Conservation (phyloP, 345 rosid species). For the Sisymbrium irio region DNA sequence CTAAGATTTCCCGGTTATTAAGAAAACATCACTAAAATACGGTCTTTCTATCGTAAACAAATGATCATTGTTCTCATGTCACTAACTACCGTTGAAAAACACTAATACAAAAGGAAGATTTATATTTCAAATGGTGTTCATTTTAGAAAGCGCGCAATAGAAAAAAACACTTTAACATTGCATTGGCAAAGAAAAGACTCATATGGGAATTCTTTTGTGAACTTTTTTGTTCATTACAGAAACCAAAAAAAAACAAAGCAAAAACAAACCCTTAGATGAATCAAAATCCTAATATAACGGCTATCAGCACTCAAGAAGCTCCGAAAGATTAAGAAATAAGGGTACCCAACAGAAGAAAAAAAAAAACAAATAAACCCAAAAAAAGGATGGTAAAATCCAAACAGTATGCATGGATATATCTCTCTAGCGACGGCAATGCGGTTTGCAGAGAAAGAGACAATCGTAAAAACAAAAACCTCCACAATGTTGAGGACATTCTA, state of each 20-base stretch:
- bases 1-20: background rate
- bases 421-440: conserved; percentile 52
- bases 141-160: conserved; percentile 7
- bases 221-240: background rate
- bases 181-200: background rate
- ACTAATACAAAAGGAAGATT: background rate
- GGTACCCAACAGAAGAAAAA: background rate
- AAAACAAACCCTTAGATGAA: background rate
- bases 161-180: background rate
- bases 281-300: background rate
- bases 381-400: background rate
- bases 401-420: background rate
- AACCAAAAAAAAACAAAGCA: background rate
- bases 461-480: conserved; percentile 70
- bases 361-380: background rate
- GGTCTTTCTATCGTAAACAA: background rate
- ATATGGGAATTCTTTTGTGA: background rate
- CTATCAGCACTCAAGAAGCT: background rate
- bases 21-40: background rate
- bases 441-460: conserved; percentile 62
- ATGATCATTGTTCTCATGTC: no score
- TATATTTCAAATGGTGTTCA: background rate
- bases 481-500: conserved; percentile 70
- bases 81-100: background rate
- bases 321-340: background rate